Evolutionary conservation across 306 rosid species (phyloP).

Genomic region (Lathyrus aphaca): DNA sequence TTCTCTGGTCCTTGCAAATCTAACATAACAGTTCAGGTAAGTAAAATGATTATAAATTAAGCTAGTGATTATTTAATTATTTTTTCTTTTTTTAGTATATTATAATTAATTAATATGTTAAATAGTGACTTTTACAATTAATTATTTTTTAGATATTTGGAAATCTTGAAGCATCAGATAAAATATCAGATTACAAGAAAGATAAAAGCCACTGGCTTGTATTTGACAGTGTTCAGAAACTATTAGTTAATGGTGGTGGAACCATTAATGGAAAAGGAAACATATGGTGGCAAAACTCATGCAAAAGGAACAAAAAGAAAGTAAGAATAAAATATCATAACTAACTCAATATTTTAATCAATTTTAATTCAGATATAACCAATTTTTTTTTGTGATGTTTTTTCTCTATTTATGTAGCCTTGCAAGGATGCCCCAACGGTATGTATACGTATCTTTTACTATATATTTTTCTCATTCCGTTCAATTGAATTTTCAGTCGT

Average conservation of each 20-base stretch:
- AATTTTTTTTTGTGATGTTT: neutral
- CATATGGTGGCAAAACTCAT: constrained; percentile 83
- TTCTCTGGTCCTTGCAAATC: constrained; percentile 85
- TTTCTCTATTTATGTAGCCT: constrained; percentile 54
- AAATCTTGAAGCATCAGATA: constrained; percentile 58
- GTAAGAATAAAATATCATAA: constrained; percentile 54
- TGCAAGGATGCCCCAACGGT: constrained; percentile 91
- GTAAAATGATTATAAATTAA: constrained; percentile 12
- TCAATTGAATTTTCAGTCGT: neutral
- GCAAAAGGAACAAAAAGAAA: constrained; percentile 53
- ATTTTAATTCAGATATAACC: constrained; percentile 17
- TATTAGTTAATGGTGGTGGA: constrained; percentile 66
- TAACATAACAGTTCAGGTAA: constrained; percentile 53
- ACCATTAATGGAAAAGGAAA: constrained; percentile 76
- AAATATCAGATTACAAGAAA: constrained; percentile 51
- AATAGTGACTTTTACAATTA: neutral
- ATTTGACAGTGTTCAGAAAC: constrained; percentile 46
- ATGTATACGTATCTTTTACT: neutral
- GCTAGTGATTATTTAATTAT: neutral
- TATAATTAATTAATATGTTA: neutral
- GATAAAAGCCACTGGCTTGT: constrained; percentile 55
- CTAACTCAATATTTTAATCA: neutral
- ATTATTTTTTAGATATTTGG: constrained; percentile 56
- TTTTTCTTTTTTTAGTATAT: neutral
- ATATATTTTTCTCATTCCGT: neutral